Percentiles rank a stretch among this genome's conserved stretches.
Evolutionary conservation across 1,284 basidiomycete genomes (phyloP).

Genomic region (Apiotrichum laibachii): DNA sequence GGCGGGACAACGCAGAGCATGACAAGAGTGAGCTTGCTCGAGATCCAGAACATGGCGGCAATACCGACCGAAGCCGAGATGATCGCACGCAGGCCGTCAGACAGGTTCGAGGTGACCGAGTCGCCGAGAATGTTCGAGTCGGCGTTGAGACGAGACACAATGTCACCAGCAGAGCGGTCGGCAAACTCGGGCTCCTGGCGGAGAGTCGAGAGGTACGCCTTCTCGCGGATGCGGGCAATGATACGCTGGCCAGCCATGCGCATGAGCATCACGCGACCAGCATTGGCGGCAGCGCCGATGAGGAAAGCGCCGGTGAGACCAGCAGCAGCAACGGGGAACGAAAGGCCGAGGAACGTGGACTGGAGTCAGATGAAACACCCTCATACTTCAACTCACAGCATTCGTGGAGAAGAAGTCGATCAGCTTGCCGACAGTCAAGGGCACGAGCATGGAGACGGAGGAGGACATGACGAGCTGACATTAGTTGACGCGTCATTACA

Average conservation of each 20-base stretch:
- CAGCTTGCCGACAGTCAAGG: constrained; percentile 82
- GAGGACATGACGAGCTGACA: constrained; percentile 47
- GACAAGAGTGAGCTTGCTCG: constrained; percentile 79
- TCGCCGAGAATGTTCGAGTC: constrained; percentile 95
- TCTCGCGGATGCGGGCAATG: constrained; percentile 79
- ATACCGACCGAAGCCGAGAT: constrained; percentile 87
- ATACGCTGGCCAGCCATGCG: constrained; percentile 85
- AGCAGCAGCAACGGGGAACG: constrained; percentile 74
- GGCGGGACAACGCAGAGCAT: constrained; percentile 96
- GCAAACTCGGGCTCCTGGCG: constrained; percentile 90
- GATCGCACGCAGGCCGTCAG: constrained; percentile 77
- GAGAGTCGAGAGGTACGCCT: constrained; percentile 75
- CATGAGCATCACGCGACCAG: constrained; percentile 69
- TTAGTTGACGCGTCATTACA: constrained; percentile 55
- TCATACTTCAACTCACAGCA: constrained; percentile 57
- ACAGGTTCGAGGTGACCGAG: constrained; percentile 85
- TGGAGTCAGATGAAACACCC: constrained; percentile 37
- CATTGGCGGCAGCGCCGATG: constrained; percentile 81
- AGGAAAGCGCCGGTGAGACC: constrained; percentile 78
- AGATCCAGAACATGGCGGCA: constrained; percentile 94
- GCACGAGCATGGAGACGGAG: constrained; percentile 81
- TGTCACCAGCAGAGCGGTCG: constrained; percentile 89
- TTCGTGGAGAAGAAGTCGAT: constrained; percentile 85
- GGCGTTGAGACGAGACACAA: constrained; percentile 83
- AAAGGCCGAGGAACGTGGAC: constrained; percentile 73